Base-by-base conservation (phyloP, 768 basidiomycete genomes). In the Strobilomyces dryophilus region DNA sequence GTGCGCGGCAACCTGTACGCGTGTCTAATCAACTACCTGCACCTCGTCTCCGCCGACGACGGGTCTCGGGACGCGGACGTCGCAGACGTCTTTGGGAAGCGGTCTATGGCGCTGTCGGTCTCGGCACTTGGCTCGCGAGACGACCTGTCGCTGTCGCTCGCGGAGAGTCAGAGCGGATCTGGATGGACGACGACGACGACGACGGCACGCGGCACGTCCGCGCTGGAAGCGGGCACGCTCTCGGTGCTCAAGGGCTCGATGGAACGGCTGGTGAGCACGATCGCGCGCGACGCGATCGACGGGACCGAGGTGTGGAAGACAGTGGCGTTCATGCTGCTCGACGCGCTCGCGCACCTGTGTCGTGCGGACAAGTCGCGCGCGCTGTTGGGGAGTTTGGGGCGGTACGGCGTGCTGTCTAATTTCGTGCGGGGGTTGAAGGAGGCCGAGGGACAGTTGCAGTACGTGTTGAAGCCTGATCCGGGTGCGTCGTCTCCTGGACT, bases 291-390 rank as follows among this genome's bases (percentile, higher is more conserved):
- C 64, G 94, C 93, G 1, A 89, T 92, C 49, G 94, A 97, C 58
- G 95, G 94, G 8, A 85, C 90, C 17, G 94, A 98, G 68, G 91
- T 98, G 2, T 98, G 95, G 95, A 92, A 92, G 71, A 95, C 94
- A 3, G 83, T 98, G 15, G 91, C 95, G 9, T 98, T 94, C 66
- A 88, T 94, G 76, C 75, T 93, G 3, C 75, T 98, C 40, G 92
- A 95, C 61, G 84, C 89, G 1, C 76, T 95, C 8, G 79, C 88
- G 17, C 80, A 87, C 41, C 73, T 95, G 0, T 89, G 84, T 36
- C 80, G 80, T 26, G 68, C 74, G 45, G 87, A 92, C 58, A 87
- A 83, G 69, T 85, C 86, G 45, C 78, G 87, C 49, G 62, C 74
- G 11, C 74, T 90, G 20, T 68, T 90, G 42, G 66, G 75, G 10